phyloP scores from a whole-genome alignment of 179 eudicot genomes.

The Pouteria campechiana region DNA sequence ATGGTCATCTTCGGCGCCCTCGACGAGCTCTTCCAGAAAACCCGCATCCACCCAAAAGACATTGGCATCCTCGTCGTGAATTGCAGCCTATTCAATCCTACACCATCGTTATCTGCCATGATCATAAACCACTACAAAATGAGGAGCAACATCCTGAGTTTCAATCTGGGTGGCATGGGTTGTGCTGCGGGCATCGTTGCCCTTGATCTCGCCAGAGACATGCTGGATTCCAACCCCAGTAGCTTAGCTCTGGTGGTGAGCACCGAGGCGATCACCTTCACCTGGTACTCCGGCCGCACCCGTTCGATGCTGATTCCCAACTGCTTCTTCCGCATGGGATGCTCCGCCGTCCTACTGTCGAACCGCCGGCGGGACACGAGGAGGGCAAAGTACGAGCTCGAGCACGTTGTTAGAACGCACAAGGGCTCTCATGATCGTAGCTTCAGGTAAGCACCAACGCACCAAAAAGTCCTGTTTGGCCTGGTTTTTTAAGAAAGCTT shows the following conservation, averaged over 20 bases:
- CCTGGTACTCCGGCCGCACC: conserved; percentile 78
- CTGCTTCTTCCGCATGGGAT: conserved; percentile 92
- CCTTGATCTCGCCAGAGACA: conserved; percentile 71
- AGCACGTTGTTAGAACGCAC: conserved; percentile 88
- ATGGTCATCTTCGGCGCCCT: conserved; percentile 86
- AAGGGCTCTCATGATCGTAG: conserved; percentile 87
- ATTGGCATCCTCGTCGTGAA: conserved; percentile 87
- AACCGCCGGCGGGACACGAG: conserved; percentile 74
- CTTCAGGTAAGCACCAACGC: conserved; percentile 39
- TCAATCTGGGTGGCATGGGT: conserved; percentile 95
- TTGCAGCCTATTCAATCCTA: conserved; percentile 95
- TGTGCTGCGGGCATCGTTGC: conserved; percentile 85
- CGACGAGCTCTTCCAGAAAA: conserved; percentile 80
- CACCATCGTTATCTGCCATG: conserved; percentile 95
- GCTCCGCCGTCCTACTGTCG: conserved; percentile 76
- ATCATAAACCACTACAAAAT: conserved; percentile 89
- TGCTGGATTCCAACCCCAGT: conserved; percentile 88
- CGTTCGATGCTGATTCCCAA: conserved; percentile 86
- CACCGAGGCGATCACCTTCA: conserved; percentile 85
- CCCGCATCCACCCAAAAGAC: conserved; percentile 62
- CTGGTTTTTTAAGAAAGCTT: no score
- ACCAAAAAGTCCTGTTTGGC: not conserved
- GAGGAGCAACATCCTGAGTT: conserved; percentile 87
- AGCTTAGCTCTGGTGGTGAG: conserved; percentile 85
- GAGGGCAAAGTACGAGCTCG: conserved; percentile 87